Percentiles rank a stretch among this genome's conserved stretches.
Evolutionary conservation across 2,329 filamentous ascomycete genomes (phyloP).

Genomic region (Aureobasidium subglaciale): DNA sequence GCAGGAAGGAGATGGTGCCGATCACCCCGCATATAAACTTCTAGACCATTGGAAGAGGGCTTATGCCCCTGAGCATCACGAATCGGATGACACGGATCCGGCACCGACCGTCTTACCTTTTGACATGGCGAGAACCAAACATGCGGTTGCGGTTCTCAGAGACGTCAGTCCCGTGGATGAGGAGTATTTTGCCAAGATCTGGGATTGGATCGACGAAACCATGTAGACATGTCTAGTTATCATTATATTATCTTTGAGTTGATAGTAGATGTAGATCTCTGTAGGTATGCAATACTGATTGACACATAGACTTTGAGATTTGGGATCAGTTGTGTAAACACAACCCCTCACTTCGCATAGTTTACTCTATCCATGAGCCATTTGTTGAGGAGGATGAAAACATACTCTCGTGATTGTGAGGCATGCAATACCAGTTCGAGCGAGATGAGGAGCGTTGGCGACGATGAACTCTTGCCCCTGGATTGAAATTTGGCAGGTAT

Average conservation of each 20-base stretch:
- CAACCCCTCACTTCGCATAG: constrained; percentile 6
- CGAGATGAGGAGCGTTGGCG: constrained; percentile 10
- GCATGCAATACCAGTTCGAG: constrained; percentile 10
- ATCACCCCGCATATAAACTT: constrained; percentile 42
- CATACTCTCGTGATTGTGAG: constrained; percentile 10
- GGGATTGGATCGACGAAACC: constrained; percentile 32
- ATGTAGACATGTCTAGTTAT: constrained; percentile 18
- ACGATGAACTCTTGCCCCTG: constrained; percentile 14
- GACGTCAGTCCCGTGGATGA: constrained; percentile 36
- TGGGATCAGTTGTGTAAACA: not conserved
- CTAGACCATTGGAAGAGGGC: constrained; percentile 44
- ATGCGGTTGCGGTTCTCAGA: constrained; percentile 30
- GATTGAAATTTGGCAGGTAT: constrained; percentile 13
- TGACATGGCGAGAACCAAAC: constrained; percentile 29
- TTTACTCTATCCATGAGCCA: not conserved
- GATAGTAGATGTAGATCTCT: not conserved
- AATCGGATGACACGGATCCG: constrained; percentile 8
- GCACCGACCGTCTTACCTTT: constrained; percentile 24
- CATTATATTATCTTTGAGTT: not conserved
- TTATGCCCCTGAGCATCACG: constrained; percentile 27
- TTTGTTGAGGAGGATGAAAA: constrained; percentile 9
- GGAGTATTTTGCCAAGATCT: constrained; percentile 37
- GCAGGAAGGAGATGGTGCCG: constrained; percentile 15
- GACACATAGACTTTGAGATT: not conserved
- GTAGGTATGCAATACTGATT: not conserved